A percentile compares a stretch with the other conserved stretches of the same genome.
Conservation (phyloP, 306 rosid species). For the Prunus mume region DNA sequence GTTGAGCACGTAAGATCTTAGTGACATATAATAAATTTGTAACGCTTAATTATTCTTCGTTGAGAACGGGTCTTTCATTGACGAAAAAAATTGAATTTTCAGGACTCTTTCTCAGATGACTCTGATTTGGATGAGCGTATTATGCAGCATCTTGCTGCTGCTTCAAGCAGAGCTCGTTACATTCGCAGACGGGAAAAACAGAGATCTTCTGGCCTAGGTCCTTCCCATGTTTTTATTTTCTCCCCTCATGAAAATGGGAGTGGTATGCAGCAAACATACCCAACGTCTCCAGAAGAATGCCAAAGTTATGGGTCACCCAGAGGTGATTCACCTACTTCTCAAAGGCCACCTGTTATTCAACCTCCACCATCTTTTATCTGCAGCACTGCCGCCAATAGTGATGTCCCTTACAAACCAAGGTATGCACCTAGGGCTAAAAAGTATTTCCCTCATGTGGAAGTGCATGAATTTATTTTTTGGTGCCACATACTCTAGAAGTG, state of each 20-base stretch:
- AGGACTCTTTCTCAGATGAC: constrained; percentile 75
- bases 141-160: constrained; percentile 73
- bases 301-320: constrained; percentile 20
- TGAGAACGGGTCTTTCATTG: not conserved
- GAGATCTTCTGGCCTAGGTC: constrained; percentile 54
- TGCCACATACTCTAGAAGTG: not conserved
- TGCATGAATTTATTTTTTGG: not conserved
- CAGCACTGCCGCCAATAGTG: constrained; percentile 27
- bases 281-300: constrained; percentile 34
- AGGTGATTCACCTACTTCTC: constrained; percentile 41
- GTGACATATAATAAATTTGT: not conserved
- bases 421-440: constrained; percentile 12
- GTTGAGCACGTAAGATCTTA: constrained; percentile 47
- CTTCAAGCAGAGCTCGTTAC: constrained; percentile 55
- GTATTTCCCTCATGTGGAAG: not conserved
- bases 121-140: constrained; percentile 65
- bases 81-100: constrained; percentile 23
- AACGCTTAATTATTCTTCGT: constrained; percentile 11
- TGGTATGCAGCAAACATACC: constrained; percentile 27
- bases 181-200: constrained; percentile 54
- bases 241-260: constrained; percentile 35
- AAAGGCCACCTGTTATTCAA: constrained; percentile 31
- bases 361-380: constrained; percentile 30
- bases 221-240: constrained; percentile 45
- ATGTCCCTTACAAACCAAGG: constrained; percentile 50